Conservation (phyloP, 2,329 filamentous ascomycete species). For the Fusarium protoensiforme region DNA sequence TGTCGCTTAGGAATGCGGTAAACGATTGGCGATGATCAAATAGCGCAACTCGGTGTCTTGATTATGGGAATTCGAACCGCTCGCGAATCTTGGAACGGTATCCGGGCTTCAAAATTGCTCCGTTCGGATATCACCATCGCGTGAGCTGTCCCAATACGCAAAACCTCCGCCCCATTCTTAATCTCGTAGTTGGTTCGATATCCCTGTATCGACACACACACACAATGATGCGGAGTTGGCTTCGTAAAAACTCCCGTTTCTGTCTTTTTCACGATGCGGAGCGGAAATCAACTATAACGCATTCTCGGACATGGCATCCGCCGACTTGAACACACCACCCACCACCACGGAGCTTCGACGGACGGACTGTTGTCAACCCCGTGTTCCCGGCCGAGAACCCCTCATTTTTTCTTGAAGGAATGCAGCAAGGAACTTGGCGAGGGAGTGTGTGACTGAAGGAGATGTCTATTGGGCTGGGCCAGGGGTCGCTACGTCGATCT, state of each 20-base stretch:
- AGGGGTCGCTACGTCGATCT: neutral
- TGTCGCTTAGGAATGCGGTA: neutral
- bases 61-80: neutral
- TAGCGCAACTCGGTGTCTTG: neutral
- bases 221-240: neutral
- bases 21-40: neutral
- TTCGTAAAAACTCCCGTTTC: neutral
- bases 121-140: neutral
- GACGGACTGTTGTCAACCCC: slow-evolving; percentile 9
- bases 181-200: neutral
- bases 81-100: neutral
- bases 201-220: neutral
- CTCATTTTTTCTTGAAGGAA: neutral
- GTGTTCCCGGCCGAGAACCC: slow-evolving; percentile 25
- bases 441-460: neutral
- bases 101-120: neutral
- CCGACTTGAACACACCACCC: slow-evolving; percentile 4
- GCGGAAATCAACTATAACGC: neutral
- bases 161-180: neutral
- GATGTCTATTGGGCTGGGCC: neutral
- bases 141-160: neutral
- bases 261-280: neutral
- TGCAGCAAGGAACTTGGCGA: neutral
- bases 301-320: neutral
- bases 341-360: slow-evolving; percentile 10